Conservation (phyloP, 2,329 filamentous ascomycete species). For the Periglandula ipomoeae region DNA sequence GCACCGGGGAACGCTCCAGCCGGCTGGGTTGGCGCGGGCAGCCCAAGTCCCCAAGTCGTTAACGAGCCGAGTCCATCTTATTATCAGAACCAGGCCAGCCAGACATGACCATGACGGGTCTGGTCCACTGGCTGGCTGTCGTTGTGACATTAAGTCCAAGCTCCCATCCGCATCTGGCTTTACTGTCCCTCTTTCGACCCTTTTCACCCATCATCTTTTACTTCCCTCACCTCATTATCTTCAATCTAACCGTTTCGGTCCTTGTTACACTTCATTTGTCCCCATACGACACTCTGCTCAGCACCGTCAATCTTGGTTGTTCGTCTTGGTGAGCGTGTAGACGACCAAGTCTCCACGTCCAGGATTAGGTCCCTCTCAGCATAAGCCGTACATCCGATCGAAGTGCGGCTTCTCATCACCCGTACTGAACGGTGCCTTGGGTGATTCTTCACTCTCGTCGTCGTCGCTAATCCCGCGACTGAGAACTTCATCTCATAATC, state of each 20-base stretch:
- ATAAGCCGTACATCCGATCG: too few species aligned
- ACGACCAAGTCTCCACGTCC: too few species aligned
- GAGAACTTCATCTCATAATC: not conserved
- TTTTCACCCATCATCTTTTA: not conserved
- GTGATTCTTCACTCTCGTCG: not conserved
- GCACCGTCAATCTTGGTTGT: too few species aligned
- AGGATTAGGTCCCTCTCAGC: too few species aligned
- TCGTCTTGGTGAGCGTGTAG: too few species aligned
- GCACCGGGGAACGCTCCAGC: not conserved
- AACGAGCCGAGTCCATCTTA: not conserved
- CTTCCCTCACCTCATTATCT: not conserved
- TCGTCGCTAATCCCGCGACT: not conserved
- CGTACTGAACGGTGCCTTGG: not conserved
- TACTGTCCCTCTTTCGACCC: not conserved
- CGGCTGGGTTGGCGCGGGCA: too few species aligned
- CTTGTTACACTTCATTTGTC: too few species aligned
- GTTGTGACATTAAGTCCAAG: constrained; percentile 1
- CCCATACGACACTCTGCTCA: too few species aligned
- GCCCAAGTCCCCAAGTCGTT: too few species aligned
- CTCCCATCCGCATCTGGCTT: not conserved
- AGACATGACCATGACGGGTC: not conserved
- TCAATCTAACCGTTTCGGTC: not conserved
- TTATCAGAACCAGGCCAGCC: too few species aligned
- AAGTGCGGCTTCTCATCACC: too few species aligned
- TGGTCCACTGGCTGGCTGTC: not conserved